Percentiles rank a stretch among this genome's conserved stretches.
phyloP scores from a whole-genome alignment of 1,284 basidiomycete genomes.

The Ceratobasidium sp. region DNA sequence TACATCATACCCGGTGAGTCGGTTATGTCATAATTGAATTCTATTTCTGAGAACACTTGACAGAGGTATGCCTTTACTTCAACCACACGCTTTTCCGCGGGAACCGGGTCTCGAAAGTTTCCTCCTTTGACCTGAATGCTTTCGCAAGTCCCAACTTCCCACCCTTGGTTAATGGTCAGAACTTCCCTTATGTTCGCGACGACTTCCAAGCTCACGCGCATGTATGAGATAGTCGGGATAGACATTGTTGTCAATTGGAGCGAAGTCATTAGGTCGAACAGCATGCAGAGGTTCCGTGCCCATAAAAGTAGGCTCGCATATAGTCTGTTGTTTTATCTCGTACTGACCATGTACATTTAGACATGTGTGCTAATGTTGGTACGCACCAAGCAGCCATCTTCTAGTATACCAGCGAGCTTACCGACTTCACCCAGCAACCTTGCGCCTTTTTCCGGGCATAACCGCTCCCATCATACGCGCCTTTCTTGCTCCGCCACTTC shows the following conservation, averaged over 20 bases:
- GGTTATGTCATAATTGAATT: not conserved
- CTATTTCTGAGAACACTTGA: not conserved
- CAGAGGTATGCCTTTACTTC: conserved; percentile 88
- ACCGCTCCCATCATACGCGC: conserved; percentile 74
- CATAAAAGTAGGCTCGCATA: conserved; percentile 69
- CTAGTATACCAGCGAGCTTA: not conserved
- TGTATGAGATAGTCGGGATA: conserved; percentile 74
- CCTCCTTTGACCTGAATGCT: conserved; percentile 86
- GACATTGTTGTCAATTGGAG: conserved; percentile 89
- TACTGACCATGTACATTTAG: conserved; percentile 55
- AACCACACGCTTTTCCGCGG: conserved; percentile 88
- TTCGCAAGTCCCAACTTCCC: conserved; percentile 89
- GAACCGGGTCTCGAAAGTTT: conserved; percentile 83
- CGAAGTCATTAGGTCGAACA: conserved; percentile 81
- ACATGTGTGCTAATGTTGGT: conserved; percentile 83
- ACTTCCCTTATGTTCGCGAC: not conserved
- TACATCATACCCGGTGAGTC: conserved; percentile 85
- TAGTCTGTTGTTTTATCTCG: conserved; percentile 8
- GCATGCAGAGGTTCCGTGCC: conserved; percentile 76
- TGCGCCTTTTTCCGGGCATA: conserved; percentile 90
- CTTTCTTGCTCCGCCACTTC: conserved; percentile 75
- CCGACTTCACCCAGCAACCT: conserved; percentile 62
- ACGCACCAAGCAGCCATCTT: conserved; percentile 47
- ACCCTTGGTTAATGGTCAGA: conserved; percentile 80
- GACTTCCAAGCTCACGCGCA: not conserved